These are phyloP conservation scores for Mycena citricolor DNA, from an alignment of 1,284 basidiomycete genomes.

Conservation along the genomic window DNA sequence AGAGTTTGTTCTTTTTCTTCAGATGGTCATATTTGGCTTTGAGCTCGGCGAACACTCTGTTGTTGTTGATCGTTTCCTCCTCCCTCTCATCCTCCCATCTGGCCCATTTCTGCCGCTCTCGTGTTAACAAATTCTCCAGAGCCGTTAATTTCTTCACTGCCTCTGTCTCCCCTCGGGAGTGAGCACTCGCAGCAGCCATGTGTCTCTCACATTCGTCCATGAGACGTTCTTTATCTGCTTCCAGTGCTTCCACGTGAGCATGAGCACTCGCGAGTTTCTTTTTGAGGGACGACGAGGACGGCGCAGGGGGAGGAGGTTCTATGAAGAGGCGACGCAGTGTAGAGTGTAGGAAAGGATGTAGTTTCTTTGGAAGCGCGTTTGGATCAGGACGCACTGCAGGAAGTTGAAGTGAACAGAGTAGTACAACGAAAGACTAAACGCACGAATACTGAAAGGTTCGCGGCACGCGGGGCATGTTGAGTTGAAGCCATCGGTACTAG, in stretches of 20 bases:
- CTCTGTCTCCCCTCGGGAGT: constrained; percentile 36
- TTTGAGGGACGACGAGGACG: constrained; percentile 26
- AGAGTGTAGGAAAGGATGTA: constrained; percentile 55
- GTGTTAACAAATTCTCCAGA: constrained; percentile 28
- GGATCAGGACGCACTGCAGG: constrained; percentile 38
- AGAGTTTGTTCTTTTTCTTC: too few species aligned
- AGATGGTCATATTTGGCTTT: constrained; percentile 26
- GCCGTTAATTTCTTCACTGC: constrained; percentile 30
- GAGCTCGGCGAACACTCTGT: constrained; percentile 4
- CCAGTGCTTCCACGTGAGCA: constrained; percentile 35
- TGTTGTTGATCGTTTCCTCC: not conserved
- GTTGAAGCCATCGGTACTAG: constrained; percentile 38
- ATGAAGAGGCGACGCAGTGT: constrained; percentile 58
- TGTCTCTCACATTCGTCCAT: constrained; percentile 40
- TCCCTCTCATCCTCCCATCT: not conserved
- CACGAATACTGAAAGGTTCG: constrained; percentile 52
- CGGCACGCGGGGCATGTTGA: constrained; percentile 62
- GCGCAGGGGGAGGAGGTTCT: constrained; percentile 40
- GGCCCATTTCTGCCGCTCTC: constrained; percentile 2
- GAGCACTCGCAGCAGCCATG: constrained; percentile 31
- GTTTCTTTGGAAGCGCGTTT: constrained; percentile 56
- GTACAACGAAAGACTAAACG: constrained; percentile 31
- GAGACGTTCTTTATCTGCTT: constrained; percentile 41
- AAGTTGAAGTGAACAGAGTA: not conserved
- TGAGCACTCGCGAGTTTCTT: constrained; percentile 35